phyloP scores from a whole-genome alignment of 768 basidiomycete genomes.

The Chalciporus chontae region DNA sequence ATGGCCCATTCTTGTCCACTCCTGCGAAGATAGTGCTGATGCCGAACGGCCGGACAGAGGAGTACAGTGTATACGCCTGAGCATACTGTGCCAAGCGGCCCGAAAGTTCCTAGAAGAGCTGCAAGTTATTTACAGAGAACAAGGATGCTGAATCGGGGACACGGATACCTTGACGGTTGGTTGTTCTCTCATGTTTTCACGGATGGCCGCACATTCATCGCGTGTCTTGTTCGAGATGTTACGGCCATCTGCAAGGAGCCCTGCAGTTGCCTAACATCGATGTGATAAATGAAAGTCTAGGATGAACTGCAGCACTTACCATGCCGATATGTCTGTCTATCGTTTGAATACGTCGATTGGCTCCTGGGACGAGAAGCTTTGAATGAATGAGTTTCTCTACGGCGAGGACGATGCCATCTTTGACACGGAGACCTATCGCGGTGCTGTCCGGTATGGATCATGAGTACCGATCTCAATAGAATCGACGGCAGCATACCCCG shows the following conservation, averaged over 20 bases:
- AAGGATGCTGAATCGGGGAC: background rate
- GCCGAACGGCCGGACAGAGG: constrained; percentile 96
- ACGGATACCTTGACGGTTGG: constrained; percentile 71
- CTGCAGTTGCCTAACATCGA: constrained; percentile 75
- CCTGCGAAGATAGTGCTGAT: constrained; percentile 89
- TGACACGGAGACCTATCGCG: constrained; percentile 92
- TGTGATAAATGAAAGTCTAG: background rate
- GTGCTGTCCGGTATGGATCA: constrained; percentile 50
- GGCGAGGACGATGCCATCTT: constrained; percentile 91
- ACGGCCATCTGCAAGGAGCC: constrained; percentile 89
- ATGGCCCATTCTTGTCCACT: constrained; percentile 84
- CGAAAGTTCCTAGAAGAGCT: constrained; percentile 44
- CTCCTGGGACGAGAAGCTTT: constrained; percentile 89
- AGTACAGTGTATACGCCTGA: constrained; percentile 96
- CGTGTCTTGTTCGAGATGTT: constrained; percentile 81
- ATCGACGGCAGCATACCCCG: constrained; percentile 57
- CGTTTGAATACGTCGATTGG: constrained; percentile 90
- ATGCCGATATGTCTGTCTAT: constrained; percentile 93
- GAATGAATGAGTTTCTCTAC: constrained; percentile 98
- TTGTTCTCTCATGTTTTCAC: constrained; percentile 69
- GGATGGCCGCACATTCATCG: constrained; percentile 74
- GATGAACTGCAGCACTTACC: constrained; percentile 40
- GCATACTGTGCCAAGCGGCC: constrained; percentile 87
- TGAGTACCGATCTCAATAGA: background rate
- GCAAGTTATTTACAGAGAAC: background rate